Evolutionary conservation across 1,139 yeast genomes (phyloP).

Genomic region (Yamadazyma epiphylla): DNA sequence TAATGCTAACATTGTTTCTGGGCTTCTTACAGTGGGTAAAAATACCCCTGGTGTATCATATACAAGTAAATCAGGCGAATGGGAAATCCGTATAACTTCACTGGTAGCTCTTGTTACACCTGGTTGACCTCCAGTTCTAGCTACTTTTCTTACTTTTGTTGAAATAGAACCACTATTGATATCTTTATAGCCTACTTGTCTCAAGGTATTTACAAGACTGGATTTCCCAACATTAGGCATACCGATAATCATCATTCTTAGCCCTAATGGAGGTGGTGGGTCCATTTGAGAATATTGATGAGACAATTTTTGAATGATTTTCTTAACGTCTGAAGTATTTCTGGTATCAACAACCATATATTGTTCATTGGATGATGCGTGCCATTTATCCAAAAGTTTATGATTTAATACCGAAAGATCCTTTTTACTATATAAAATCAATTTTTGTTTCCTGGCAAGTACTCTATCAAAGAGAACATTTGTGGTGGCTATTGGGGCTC

Average conservation of each 20-base stretch:
- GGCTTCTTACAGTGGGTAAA: conserved; percentile 65
- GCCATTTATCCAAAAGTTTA: conserved; percentile 49
- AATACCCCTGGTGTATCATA: conserved; percentile 95
- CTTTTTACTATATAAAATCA: conserved; percentile 66
- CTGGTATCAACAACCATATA: conserved; percentile 63
- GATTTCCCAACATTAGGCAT: conserved; percentile 99
- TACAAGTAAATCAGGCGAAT: conserved; percentile 64
- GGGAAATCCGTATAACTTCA: conserved; percentile 63
- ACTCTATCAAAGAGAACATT: conserved; percentile 77
- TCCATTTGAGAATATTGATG: conserved; percentile 39
- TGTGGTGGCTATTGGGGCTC: conserved; percentile 85
- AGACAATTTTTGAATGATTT: conserved; percentile 48
- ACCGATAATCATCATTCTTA: conserved; percentile 75
- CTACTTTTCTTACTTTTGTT: conserved; percentile 59
- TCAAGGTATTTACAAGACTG: conserved; percentile 73
- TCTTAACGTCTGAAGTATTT: conserved; percentile 45
- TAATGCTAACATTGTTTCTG: conserved; percentile 71
- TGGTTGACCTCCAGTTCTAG: conserved; percentile 82
- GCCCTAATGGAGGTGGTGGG: conserved; percentile 81
- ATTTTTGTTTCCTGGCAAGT: conserved; percentile 52
- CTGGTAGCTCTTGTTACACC: conserved; percentile 86
- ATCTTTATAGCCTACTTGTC: conserved; percentile 46
- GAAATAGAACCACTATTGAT: conserved; percentile 16
- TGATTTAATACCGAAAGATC: conserved; percentile 44
- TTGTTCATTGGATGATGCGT: conserved; percentile 42